Evolutionary conservation across 2,329 filamentous ascomycete species (phyloP), one percentile per base, ranked within the genome.

Genomic region (Blumeriella jaapii): DNA sequence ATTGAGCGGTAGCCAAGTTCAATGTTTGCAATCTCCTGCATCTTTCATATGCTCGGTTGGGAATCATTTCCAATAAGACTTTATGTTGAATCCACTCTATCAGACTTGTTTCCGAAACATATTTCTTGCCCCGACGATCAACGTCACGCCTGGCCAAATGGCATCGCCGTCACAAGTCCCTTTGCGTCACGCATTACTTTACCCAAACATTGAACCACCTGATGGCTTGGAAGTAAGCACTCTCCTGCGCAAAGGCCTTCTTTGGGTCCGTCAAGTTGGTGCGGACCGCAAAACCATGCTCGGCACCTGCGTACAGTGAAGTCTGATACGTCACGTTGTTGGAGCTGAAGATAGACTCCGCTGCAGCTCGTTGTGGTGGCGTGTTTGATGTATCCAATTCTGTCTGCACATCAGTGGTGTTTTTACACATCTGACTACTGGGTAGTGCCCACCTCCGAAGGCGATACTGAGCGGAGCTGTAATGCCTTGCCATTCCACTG

Each of bases 191-290:
- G n/a, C n/a, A n/a, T 34, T 15, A 36, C 24, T 42, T 36, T 17
- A 43, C 10, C 45, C 45, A 45, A 24, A 30, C 31, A 38, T 48
- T 41, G 52, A 89, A 86, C 80, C 81, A 91, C 39, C 65, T 59
- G 34, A 85, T 68, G 16, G 82, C 81, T 65, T 89, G 82, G 46
- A 69, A 60, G 56, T 87, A 87, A 1, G 83, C 82, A 55, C 76
- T 69, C 61, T 89, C 80, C 66, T 87, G 87, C 19, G 76, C 80
- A 54, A 74, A 87, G 58, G 68, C 74, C 52, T 71, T 60, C 37
- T 52, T 46, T 13, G 61, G 60, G 38, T 67, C 60, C 2, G 59
- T 60, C 17, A 68, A 37, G 49, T 89, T 75, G 3, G 64, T 71
- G 22, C 82, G 68, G 6, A 84, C 77, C 11, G 74, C 77, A 50